Evolutionary conservation across 495 filamentous ascomycete genomes (phyloP).

Genomic region (Penicillium nucicola): DNA sequence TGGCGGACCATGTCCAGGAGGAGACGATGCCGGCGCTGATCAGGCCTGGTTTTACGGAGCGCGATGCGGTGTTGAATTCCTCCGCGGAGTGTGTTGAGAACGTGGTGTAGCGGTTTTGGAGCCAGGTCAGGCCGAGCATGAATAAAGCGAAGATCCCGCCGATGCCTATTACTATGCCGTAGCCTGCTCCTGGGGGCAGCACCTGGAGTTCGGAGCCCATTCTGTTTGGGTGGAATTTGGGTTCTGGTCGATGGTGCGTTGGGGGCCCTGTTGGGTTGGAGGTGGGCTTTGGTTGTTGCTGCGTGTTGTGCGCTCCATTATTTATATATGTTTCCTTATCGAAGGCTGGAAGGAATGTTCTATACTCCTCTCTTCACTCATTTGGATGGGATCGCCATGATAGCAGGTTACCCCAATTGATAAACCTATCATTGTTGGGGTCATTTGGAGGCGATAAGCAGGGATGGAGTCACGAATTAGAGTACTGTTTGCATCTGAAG

Average conservation of each 20-base stretch:
- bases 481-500: background rate
- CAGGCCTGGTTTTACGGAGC: slow-evolving; percentile 46
- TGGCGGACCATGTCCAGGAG: slow-evolving; percentile 46
- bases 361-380: no score
- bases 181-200: slow-evolving; percentile 34
- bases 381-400: background rate
- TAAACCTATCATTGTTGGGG: background rate
- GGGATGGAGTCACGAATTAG: background rate
- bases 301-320: no score
- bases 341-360: no score
- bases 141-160: slow-evolving; percentile 42
- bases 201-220: slow-evolving; percentile 23
- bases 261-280: no score
- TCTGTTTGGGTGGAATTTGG: background rate
- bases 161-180: slow-evolving; percentile 50
- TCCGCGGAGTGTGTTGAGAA: slow-evolving; percentile 44
- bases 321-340: no score
- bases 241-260: no score
- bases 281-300: no score
- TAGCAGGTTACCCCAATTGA: background rate
- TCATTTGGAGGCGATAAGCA: background rate
- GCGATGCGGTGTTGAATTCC: slow-evolving; percentile 50
- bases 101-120: slow-evolving; percentile 46
- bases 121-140: slow-evolving; percentile 42
- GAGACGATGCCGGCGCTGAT: slow-evolving; percentile 49